Evolutionary conservation across 768 basidiomycete species (phyloP).

Genomic region (Rhodotorula taiwanensis): DNA sequence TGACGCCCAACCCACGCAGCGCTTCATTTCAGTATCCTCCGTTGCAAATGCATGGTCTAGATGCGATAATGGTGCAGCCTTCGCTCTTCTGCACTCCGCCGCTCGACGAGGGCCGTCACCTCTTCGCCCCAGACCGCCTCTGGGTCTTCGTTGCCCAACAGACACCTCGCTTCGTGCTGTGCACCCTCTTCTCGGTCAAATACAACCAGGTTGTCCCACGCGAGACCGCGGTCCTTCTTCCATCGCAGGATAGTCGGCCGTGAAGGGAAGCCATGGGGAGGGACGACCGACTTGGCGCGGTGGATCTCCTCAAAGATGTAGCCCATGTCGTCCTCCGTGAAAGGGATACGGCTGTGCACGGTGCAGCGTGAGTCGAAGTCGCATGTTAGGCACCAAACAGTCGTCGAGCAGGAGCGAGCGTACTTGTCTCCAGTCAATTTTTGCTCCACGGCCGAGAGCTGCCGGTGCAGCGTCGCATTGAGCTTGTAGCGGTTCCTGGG

Average conservation of each 20-base stretch:
- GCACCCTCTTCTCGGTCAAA: constrained; percentile 63
- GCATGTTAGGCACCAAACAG: neutral
- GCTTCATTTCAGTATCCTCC: too few species aligned
- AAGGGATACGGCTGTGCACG: constrained; percentile 58
- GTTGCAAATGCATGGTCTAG: neutral
- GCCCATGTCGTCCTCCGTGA: constrained; percentile 74
- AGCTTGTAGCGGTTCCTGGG: constrained; percentile 35
- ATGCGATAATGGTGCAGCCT: constrained; percentile 38
- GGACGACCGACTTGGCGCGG: constrained; percentile 63
- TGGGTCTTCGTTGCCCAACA: constrained; percentile 46
- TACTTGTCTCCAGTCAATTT: constrained; percentile 32
- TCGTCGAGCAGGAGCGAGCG: neutral
- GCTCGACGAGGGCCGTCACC: constrained; percentile 55
- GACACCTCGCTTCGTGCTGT: constrained; percentile 43
- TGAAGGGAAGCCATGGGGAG: constrained; percentile 63
- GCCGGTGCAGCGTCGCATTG: constrained; percentile 26
- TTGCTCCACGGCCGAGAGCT: constrained; percentile 28
- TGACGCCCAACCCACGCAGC: too few species aligned
- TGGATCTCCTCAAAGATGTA: constrained; percentile 82
- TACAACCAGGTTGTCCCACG: constrained; percentile 75
- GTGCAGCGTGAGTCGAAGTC: neutral
- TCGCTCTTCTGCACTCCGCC: constrained; percentile 57
- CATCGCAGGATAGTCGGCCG: constrained; percentile 73
- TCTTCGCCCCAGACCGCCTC: constrained; percentile 66
- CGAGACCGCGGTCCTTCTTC: constrained; percentile 61